Evolutionary conservation across 176 grass and related monocot species (phyloP).

Genomic region (Triticum urartu): DNA sequence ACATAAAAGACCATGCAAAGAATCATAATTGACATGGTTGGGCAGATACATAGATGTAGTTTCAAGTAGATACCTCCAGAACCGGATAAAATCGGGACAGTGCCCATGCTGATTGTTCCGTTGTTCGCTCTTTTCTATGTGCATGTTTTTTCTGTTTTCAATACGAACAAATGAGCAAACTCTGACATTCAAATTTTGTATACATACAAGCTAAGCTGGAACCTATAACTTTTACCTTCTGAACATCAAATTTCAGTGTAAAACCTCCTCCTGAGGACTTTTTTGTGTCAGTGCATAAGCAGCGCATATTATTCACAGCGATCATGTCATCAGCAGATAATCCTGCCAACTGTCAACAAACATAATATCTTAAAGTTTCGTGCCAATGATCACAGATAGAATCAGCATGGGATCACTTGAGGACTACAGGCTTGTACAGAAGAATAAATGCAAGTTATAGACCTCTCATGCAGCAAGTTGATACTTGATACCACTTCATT

Average conservation of each 20-base stretch:
- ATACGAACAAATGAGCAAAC: conserved; percentile 13
- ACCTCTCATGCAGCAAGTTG: background rate
- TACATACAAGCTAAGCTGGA: conserved; percentile 3
- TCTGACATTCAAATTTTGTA: conserved; percentile 18
- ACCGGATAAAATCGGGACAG: conserved; percentile 94
- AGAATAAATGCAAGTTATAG: conserved; percentile 8
- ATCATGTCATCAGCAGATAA: conserved; percentile 96
- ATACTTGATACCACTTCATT: conserved; percentile 17
- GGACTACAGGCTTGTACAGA: background rate
- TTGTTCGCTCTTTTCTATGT: conserved; percentile 69
- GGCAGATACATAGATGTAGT: conserved; percentile 26
- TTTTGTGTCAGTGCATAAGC: conserved; percentile 81
- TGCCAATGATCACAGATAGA: background rate
- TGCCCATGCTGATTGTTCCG: conserved; percentile 74
- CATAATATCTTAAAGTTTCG: conserved; percentile 26
- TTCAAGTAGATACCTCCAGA: conserved; percentile 65
- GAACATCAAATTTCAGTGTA: conserved; percentile 86
- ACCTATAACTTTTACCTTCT: conserved; percentile 53
- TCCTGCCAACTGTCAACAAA: conserved; percentile 69
- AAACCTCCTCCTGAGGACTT: conserved; percentile 77
- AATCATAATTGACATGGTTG: conserved; percentile 8
- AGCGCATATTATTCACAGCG: conserved; percentile 89
- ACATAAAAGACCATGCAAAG: conserved; percentile 10
- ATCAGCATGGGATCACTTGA: background rate
- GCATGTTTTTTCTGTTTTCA: conserved; percentile 73